Base-by-base conservation (phyloP, 805 yeast genomes). In the Jamesozyma jinghongensis region DNA sequence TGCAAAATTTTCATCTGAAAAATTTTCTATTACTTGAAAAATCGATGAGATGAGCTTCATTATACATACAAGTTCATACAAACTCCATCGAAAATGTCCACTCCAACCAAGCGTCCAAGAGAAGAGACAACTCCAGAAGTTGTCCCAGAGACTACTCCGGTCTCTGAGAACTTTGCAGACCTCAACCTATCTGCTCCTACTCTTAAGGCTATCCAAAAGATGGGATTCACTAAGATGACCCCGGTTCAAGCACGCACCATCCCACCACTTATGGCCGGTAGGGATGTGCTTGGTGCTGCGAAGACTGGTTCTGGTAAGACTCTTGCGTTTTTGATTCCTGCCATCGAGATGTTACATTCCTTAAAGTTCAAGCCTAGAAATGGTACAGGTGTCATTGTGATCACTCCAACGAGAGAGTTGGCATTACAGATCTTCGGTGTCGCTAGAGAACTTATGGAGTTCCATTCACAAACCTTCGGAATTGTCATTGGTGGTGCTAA, bases 281-380 rank as follows among this genome's bases (percentile, higher is more conserved):
- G 90, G 53, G 99, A 92, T 65, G 97, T 94, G 17, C 72, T 92
- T 40, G 99, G 98, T 51, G 98, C 98, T n/a, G 99, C 99, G 42
- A 90, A 88, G 67, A 92, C 99, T 3, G 99, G 99, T 40, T 87
- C 97, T 1, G 99, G 99, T 61, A 92, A 92, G 68, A 92, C 99
- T 0, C 68, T 94, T 46, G 97, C 99, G 8, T 92, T 92, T 54
- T 69, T 92, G 56, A 74, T 92, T 45, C 99, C 99, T 12, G 98
- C 98, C 26, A 81, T 92, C 49, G 98, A 92, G 66, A 68, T 87
- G 67, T 71, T 92, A 41, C 83, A 88, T 59, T 79, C 95, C 14
- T 73, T 92, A 55, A 86, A 83, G 61, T 92, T 88, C 70, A 92
- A 90, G 66, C 97, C 98, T 41, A 77, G 97, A 70, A 94, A 92